These are phyloP conservation scores for Ustanciosporium gigantosporum DNA, from an alignment of 1,284 basidiomycete species.

Conservation along the genomic window DNA sequence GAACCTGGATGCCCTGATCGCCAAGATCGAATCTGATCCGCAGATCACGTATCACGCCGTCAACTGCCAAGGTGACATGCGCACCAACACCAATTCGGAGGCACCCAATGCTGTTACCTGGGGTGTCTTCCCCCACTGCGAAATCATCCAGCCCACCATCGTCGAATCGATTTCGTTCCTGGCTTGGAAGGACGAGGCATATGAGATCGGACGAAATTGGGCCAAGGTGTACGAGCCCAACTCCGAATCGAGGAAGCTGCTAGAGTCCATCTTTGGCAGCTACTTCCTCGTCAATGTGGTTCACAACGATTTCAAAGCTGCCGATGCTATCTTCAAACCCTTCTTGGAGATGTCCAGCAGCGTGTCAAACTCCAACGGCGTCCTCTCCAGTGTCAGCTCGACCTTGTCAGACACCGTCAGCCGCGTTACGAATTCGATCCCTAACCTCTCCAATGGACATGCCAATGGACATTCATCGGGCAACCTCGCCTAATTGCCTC, in stretches of 20 bases:
- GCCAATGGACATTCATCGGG: conserved; percentile 13
- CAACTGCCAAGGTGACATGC: conserved; percentile 78
- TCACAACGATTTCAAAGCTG: conserved; percentile 58
- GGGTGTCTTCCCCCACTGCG: conserved; percentile 91
- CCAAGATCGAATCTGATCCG: conserved; percentile 82
- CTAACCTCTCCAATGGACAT: conserved; percentile 20
- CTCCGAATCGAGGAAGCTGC: conserved; percentile 43
- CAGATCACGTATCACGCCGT: conserved; percentile 96
- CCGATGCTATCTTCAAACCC: conserved; percentile 55
- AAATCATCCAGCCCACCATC: conserved; percentile 96
- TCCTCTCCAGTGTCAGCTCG: conserved; percentile 10
- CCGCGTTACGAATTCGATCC: conserved; percentile 7
- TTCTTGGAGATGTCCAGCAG: conserved; percentile 34
- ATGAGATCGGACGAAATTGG: conserved; percentile 59
- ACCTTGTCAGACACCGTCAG: conserved; percentile 14
- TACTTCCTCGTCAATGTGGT: conserved; percentile 59
- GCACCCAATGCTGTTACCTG: conserved; percentile 98
- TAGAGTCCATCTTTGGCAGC: conserved; percentile 49
- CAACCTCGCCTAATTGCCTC: neutral
- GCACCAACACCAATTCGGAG: conserved; percentile 87
- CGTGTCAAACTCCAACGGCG: conserved; percentile 6
- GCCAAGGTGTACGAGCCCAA: conserved; percentile 50
- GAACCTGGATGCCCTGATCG: conserved; percentile 75
- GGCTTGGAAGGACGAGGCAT: conserved; percentile 61
- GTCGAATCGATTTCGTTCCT: conserved; percentile 70